Evolutionary conservation across 441 rosid species (phyloP), one percentile per base, ranked within the genome.

Genomic region (Croton laevigatus): DNA sequence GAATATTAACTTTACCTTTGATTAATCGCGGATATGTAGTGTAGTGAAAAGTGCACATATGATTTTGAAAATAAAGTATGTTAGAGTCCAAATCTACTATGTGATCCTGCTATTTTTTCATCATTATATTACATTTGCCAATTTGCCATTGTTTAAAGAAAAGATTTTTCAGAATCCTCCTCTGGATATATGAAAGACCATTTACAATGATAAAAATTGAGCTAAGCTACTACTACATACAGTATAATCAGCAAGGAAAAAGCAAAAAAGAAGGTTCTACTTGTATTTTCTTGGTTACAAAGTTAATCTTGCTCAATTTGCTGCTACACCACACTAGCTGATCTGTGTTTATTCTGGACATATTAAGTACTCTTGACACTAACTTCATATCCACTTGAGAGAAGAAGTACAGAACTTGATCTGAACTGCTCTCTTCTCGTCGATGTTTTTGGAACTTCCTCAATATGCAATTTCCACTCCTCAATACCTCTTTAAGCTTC

Each of bases 361-460:
- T 89, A 61, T 82, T 89, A 65, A 94, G 77, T 13, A 88, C 97
- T 37, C 98, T 91, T 66, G 90, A 80, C 71, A 94, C 97, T 52
- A 94, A 75, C 75, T 79, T 89, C 92, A 91, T 80, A 75, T 94
- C 97, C 64, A 94, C 94, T 70, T 90, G 96, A 16, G 90, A 86
- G 79, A 94, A 90, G 81, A 94, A 94, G 75, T 71, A 76, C 34
- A 90, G 87, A n/a, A 84, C 95, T 70, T 86, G 89, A 34, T 89
- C 91, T 48, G 88, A 76, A 59, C 72, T 80, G 53, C 73, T 80
- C 42, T 84, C 89, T 60, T 84, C 85, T 42, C 76, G 78, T 17
- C 22, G 20, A 22, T 77, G 84, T 77, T 80, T 89, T 59, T 65
- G 74, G 17, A 90, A 82, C 81, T 79, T 89, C 73, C 81, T 87